Base-by-base conservation (phyloP, 805 yeast genomes). In the Yamadazyma olivae region DNA sequence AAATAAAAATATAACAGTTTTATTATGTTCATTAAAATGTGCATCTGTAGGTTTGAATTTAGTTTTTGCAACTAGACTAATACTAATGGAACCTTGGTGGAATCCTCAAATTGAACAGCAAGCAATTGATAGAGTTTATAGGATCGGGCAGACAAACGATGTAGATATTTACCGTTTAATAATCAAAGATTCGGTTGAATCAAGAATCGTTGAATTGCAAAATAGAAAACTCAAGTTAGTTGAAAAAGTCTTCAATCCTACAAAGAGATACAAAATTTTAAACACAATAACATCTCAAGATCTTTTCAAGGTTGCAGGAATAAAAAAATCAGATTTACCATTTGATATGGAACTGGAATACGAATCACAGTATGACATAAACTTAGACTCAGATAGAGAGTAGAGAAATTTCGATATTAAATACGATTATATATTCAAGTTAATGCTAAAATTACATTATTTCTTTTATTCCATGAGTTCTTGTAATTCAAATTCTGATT, bases 41-140 rank as follows among this genome's bases (percentile, higher is more conserved):
- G 95, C 95, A 14, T 95, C 95, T 9, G 95, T 86, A 14, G 96
- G 96, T 0, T 64, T 87, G 44, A 87, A 88, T 50, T 62, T 87
- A 41, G 87, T 93, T 0, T 76, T 80, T 36, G 93, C 95, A 0
- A 79, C 82, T 0, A 71, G 75, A 25, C 95, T 89, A 2, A 85
- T 77, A 48, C 69, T 87, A 71, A 79, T 88, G 81, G 95, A 88
- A 49, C 95, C 95, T 0, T 88, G 95, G 88, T 87, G 96, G 96
- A 71, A 72, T 46, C 77, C 75, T 15, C 30, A 27, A 17, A 54
- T 72, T n/a, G 59, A 86, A 46, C 83, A 83, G 30, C 95, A 86
- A 54, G 95, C 95, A 0, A 83, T 86, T 41, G 95, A 86, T 57
- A 58, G 96, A 49, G 74, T 88, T n/a, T 95, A 89, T 50, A 71